phyloP scores from a whole-genome alignment of 805 yeast species.

The Nakazawaea ernobii region DNA sequence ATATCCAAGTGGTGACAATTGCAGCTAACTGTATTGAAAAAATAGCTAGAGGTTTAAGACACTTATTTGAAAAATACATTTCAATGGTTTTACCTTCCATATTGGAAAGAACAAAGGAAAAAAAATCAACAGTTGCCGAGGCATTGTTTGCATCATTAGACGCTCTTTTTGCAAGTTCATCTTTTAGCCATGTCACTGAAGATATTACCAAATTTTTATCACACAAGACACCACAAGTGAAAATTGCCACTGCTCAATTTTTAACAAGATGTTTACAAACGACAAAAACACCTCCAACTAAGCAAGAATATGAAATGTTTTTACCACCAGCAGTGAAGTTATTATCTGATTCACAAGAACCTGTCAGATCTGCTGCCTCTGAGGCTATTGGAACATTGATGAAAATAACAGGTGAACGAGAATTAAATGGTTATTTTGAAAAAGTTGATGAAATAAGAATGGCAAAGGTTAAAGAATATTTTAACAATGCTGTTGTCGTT shows the following conservation, averaged over 20 bases:
- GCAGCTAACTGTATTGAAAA: conserved; percentile 63
- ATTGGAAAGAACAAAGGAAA: conserved; percentile 83
- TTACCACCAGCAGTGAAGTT: conserved; percentile 53
- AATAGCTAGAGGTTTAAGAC: conserved; percentile 62
- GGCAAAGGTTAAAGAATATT: conserved; percentile 58
- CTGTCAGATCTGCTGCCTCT: conserved; percentile 73
- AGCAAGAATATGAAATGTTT: conserved; percentile 50
- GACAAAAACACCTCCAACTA: conserved; percentile 42
- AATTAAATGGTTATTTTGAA: conserved; percentile 52
- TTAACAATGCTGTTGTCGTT: conserved; percentile 49
- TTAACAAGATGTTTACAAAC: conserved; percentile 56
- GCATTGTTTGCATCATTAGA: conserved; percentile 65
- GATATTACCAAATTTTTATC: conserved; percentile 53
- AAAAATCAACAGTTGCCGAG: conserved; percentile 70
- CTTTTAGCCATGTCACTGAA: conserved; percentile 51
- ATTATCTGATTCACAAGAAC: conserved; percentile 79
- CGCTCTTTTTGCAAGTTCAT: conserved; percentile 48
- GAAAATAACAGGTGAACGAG: conserved; percentile 77
- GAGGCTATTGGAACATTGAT: conserved; percentile 75
- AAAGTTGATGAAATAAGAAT: conserved; percentile 70
- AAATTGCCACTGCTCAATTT: conserved; percentile 62
- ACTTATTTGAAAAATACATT: conserved; percentile 49
- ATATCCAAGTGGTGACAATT: conserved; percentile 75
- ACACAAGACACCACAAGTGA: conserved; percentile 81
- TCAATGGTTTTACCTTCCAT: conserved; percentile 50